These are phyloP conservation scores for Trichaptum fuscoviolaceum DNA, from an alignment of 768 basidiomycete genomes.

Conservation along the genomic window DNA sequence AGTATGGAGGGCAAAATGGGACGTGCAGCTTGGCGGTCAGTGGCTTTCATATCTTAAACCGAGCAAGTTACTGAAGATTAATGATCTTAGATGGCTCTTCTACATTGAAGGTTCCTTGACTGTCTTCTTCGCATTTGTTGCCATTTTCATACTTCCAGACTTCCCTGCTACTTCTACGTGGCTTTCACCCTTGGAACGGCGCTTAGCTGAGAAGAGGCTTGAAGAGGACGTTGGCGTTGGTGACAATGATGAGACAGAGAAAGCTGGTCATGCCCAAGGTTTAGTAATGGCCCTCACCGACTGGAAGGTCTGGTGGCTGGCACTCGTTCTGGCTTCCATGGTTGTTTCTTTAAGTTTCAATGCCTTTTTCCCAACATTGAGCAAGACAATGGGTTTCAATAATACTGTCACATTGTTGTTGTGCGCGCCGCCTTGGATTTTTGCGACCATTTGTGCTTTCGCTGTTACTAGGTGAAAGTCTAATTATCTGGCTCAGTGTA, in stretches of 20 bases:
- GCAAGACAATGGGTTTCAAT: slow-evolving; percentile 63
- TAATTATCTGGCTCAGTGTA: neutral
- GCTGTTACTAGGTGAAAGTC: slow-evolving; percentile 38
- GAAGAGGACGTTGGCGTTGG: slow-evolving; percentile 55
- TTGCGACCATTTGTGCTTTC: slow-evolving; percentile 55
- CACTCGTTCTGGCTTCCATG: slow-evolving; percentile 54
- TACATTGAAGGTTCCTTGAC: slow-evolving; percentile 62
- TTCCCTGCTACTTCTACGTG: slow-evolving; percentile 61
- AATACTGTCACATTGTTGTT: slow-evolving; percentile 64
- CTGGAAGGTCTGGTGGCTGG: slow-evolving; percentile 83
- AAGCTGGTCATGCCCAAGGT: slow-evolving; percentile 35
- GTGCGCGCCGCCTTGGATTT: slow-evolving; percentile 74
- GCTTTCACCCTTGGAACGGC: slow-evolving; percentile 52
- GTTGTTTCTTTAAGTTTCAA: slow-evolving; percentile 69
- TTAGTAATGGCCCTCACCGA: slow-evolving; percentile 59
- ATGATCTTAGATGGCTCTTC: slow-evolving; percentile 57
- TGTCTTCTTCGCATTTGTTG: slow-evolving; percentile 43
- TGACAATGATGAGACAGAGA: slow-evolving; percentile 41
- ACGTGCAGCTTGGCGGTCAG: slow-evolving; percentile 67
- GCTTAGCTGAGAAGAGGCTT: slow-evolving; percentile 56
- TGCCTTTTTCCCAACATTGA: slow-evolving; percentile 75
- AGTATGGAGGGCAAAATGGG: slow-evolving; percentile 67
- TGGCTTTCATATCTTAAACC: slow-evolving; percentile 4
- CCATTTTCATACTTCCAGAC: slow-evolving; percentile 68
- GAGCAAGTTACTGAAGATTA: neutral